Percentiles rank a stretch among this genome's conserved stretches.
phyloP scores from a whole-genome alignment of 202 grass and related monocot species.

The Hordeum pubiflorum region DNA sequence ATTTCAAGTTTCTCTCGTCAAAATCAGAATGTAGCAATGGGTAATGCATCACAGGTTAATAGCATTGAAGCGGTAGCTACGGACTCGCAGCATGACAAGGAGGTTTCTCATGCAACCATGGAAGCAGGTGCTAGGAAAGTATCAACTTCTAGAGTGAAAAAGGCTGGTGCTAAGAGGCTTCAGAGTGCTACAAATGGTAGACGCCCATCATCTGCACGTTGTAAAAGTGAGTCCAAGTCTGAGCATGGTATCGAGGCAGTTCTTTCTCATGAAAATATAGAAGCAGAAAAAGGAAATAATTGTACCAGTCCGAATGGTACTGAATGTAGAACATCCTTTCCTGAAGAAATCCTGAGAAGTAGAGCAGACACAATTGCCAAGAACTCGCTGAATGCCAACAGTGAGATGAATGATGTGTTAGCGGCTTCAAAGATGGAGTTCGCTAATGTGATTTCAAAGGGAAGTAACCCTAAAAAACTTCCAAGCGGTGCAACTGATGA shows the following conservation, averaged over 20 bases:
- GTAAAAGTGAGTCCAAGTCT: slow-evolving; percentile 1
- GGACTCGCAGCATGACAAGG: slow-evolving; percentile 3
- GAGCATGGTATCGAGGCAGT: neutral
- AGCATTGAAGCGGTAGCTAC: slow-evolving; percentile 4
- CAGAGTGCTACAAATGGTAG: neutral
- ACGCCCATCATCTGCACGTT: neutral
- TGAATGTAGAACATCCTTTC: neutral
- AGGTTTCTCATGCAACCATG: slow-evolving; percentile 23
- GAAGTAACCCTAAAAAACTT: slow-evolving; percentile 20
- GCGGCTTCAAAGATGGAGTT: slow-evolving; percentile 2
- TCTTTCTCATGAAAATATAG: slow-evolving; percentile 28
- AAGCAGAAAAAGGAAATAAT: slow-evolving; percentile 21
- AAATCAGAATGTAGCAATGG: neutral
- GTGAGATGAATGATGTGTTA: neutral
- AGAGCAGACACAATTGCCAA: slow-evolving; percentile 36
- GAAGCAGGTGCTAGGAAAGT: neutral
- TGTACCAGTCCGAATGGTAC: slow-evolving; percentile 15
- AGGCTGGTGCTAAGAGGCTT: slow-evolving; percentile 29
- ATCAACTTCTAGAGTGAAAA: slow-evolving; percentile 24
- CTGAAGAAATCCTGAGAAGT: slow-evolving; percentile 21
- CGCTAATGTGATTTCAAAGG: neutral
- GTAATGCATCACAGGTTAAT: slow-evolving; percentile 3
- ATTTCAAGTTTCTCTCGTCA: slow-evolving; percentile 5
- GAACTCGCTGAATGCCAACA: neutral
- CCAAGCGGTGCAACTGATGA: neutral